Evolutionary conservation across 2,329 filamentous ascomycete genomes (phyloP).

Genomic region (Fusarium equiseti): DNA sequence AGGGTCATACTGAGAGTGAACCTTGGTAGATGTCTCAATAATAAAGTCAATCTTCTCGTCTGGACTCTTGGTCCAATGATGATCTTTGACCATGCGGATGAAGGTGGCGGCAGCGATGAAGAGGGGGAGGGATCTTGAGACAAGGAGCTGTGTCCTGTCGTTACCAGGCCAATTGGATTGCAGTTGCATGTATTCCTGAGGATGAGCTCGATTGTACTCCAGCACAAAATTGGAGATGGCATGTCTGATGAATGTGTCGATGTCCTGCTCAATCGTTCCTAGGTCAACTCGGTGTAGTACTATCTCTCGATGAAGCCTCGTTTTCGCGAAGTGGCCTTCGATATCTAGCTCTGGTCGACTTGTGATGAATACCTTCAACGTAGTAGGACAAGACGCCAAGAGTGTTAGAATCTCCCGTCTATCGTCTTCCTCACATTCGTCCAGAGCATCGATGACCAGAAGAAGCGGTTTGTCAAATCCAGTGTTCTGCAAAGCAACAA

Average conservation of each 20-base stretch:
- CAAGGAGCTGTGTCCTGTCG: accelerated
- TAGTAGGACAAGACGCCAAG: accelerated
- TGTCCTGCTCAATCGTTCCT: neutral
- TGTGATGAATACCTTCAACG: neutral
- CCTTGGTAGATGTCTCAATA: neutral
- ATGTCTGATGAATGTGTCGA: neutral
- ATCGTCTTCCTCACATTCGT: slow-evolving; percentile 39
- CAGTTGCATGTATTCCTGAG: neutral
- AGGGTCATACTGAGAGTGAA: neutral
- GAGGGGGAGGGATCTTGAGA: neutral
- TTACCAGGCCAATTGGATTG: accelerated
- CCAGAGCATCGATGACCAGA: slow-evolving; percentile 51
- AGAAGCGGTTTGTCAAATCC: accelerated
- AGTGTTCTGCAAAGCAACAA: neutral
- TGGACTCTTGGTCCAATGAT: neutral
- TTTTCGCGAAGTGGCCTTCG: neutral
- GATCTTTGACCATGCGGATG: neutral
- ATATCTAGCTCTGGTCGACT: slow-evolving; percentile 2
- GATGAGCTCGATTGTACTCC: neutral
- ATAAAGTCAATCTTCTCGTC: neutral
- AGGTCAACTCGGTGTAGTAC: neutral
- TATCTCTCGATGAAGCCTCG: neutral
- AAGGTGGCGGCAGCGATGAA: neutral
- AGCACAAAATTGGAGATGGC: accelerated
- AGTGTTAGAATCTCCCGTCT: neutral